These are phyloP conservation scores for Polychaeton citri DNA, from an alignment of 2,329 filamentous ascomycete genomes.

Conservation along the genomic window DNA sequence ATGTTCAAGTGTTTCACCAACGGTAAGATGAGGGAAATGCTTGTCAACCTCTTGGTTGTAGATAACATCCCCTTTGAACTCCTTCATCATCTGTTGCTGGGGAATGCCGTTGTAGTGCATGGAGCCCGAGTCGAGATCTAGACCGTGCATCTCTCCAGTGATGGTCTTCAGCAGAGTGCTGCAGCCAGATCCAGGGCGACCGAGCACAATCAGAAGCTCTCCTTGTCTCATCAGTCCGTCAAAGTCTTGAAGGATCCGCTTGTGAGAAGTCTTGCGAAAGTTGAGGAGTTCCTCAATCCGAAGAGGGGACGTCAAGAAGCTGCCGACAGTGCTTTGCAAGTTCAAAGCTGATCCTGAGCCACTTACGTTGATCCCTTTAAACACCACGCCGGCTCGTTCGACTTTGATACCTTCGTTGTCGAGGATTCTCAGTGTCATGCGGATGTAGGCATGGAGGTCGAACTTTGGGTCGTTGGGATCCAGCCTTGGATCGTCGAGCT, in stretches of 20 bases:
- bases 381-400: slow-evolving; percentile 47
- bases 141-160: slow-evolving; percentile 45
- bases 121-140: slow-evolving; percentile 38
- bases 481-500: slow-evolving; percentile 34
- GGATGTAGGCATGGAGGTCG: slow-evolving; percentile 40
- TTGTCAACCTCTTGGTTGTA: slow-evolving; percentile 36
- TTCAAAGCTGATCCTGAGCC: slow-evolving; percentile 55
- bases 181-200: slow-evolving; percentile 44
- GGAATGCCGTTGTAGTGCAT: slow-evolving; percentile 50
- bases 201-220: slow-evolving; percentile 34
- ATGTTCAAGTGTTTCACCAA: slow-evolving; percentile 44
- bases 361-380: slow-evolving; percentile 51
- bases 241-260: slow-evolving; percentile 42
- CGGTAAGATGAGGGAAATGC: slow-evolving; percentile 45
- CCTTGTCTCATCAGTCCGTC: slow-evolving; percentile 40
- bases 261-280: slow-evolving; percentile 33
- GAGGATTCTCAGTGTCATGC: slow-evolving; percentile 36
- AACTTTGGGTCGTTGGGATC: slow-evolving; percentile 40
- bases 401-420: slow-evolving; percentile 43
- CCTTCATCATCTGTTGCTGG: slow-evolving; percentile 30
- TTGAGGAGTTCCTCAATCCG: slow-evolving; percentile 44
- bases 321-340: slow-evolving; percentile 53
- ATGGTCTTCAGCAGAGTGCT: slow-evolving; percentile 51
- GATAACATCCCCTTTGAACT: slow-evolving; percentile 33
- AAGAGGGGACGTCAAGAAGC: slow-evolving; percentile 44